Percentiles rank a stretch among this genome's conserved stretches.
Conservation (phyloP, 179 eudicot genomes). For the Nepenthes alata region DNA sequence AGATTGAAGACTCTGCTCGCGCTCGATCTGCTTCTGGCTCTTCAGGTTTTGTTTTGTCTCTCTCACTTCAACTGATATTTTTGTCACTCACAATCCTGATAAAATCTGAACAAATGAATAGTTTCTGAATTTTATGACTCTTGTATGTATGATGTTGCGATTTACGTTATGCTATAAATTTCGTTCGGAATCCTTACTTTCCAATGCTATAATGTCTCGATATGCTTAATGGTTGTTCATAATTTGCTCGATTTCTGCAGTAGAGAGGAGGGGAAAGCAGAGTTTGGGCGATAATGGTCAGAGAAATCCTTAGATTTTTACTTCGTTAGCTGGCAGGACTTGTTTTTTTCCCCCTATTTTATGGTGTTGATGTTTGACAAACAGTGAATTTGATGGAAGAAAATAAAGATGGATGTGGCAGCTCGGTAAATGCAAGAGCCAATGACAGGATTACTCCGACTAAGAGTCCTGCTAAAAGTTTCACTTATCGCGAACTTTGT, state of each 20-base stretch:
- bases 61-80: background rate
- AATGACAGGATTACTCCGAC: constrained; percentile 9
- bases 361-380: background rate
- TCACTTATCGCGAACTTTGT: constrained; percentile 55
- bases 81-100: background rate
- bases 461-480: constrained; percentile 35
- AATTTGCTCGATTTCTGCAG: constrained; percentile 19
- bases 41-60: constrained; percentile 21
- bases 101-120: background rate
- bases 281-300: constrained; percentile 17
- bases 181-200: background rate
- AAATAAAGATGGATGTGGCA: constrained; percentile 8
- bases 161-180: background rate
- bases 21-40: constrained; percentile 36
- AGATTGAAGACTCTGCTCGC: constrained; percentile 34
- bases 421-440: constrained; percentile 12
- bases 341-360: background rate
- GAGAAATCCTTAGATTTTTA: background rate
- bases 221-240: constrained; percentile 1
- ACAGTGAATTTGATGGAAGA: constrained; percentile 15
- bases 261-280: constrained; percentile 9
- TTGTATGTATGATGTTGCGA: background rate
- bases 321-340: background rate
- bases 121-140: background rate
- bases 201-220: background rate